Percentiles rank a stretch among this genome's conserved stretches.
Conservation (phyloP, 192 early-diverging fungal species). For the Umbelopsis vinacea region DNA sequence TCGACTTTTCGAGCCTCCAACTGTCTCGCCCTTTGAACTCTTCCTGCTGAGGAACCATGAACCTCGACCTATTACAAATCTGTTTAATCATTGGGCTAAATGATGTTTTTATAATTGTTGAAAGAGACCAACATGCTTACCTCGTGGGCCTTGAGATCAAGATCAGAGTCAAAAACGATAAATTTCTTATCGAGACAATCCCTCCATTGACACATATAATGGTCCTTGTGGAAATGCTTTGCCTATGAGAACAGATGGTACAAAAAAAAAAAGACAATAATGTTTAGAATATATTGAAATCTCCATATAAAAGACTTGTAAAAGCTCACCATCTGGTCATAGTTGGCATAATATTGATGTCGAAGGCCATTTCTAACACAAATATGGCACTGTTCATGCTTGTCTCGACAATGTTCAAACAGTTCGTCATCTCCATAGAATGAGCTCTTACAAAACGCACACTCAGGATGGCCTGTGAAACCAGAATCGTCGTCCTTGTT, state of each 20-base stretch:
- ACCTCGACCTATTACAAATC: slow-evolving; percentile 35
- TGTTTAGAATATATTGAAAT: too few relatives aligned
- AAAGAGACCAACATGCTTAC: slow-evolving; percentile 46
- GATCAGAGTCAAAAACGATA: slow-evolving; percentile 90
- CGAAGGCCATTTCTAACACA: slow-evolving; percentile 76
- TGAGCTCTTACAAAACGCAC: slow-evolving; percentile 81
- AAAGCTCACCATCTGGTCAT: slow-evolving; percentile 76
- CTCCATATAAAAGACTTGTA: too few relatives aligned
- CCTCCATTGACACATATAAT: slow-evolving; percentile 78
- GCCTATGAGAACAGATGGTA: slow-evolving; percentile 36
- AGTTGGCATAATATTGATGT: slow-evolving; percentile 89
- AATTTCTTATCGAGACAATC: slow-evolving; percentile 94
- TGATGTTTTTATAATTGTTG: background rate
- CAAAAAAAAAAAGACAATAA: too few relatives aligned
- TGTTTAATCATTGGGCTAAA: background rate
- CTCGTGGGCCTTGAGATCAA: slow-evolving; percentile 92
- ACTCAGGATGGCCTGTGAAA: slow-evolving; percentile 87
- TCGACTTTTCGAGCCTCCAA: slow-evolving; percentile 42
- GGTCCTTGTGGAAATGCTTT: slow-evolving; percentile 80
- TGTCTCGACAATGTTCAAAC: slow-evolving; percentile 91
- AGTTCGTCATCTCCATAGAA: slow-evolving; percentile 95
- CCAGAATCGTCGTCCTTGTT: slow-evolving; percentile 60
- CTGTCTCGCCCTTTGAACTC: slow-evolving; percentile 39
- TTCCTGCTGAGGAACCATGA: slow-evolving; percentile 38
- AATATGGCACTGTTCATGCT: slow-evolving; percentile 94